Evolutionary conservation across 495 filamentous ascomycete species (phyloP), one percentile per base, ranked within the genome.

Genomic region (Penicillium macrosclerotiorum): DNA sequence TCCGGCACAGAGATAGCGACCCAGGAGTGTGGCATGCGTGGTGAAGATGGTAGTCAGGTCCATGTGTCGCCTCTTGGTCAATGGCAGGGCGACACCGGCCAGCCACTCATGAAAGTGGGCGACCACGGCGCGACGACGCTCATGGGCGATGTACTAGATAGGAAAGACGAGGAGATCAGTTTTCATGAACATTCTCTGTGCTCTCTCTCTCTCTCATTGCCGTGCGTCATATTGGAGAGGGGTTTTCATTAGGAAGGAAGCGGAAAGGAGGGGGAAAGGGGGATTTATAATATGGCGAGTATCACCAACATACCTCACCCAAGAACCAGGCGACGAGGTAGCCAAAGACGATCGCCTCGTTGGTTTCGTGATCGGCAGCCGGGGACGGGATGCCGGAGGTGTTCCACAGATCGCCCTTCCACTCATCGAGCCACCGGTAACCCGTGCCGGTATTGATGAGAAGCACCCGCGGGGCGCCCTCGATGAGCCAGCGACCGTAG

Each of bases 51-150:
- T 97, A 7, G 93, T 98, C 35, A 96, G 79, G 60, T 98, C 93
- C 72, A 98, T 97, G 47, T 87, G 83, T 12, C 93, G 80, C 73
- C 88, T 95, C 71, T 91, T 94, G 62, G 83, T 85, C 51, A 98
- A 76, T 8, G 94, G 93, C 17, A 97, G 75, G 44, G 89, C 93
- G n/a, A 98, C 93, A 64, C 92, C 94, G 5, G 93, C 87, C 37
- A 98, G 78, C 93, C 93, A 98, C 69, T 98, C 93, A 69, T 98
- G 93, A 72, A 97, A 98, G 67, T 98, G 94, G 26, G 90, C 94
- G 55, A 98, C 88, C 41, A 98, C 89, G 0, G 93, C 93, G 47
- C 83, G 86, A 34, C 79, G 82, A 62, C 83, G 89, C 66, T 98
- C 93, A 64, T 95, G 91, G 56, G 84, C 88, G 35, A 95, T 89